Evolutionary conservation across 208 protist genomes (phyloP).

Genomic region (Trypanosoma melophagium): DNA sequence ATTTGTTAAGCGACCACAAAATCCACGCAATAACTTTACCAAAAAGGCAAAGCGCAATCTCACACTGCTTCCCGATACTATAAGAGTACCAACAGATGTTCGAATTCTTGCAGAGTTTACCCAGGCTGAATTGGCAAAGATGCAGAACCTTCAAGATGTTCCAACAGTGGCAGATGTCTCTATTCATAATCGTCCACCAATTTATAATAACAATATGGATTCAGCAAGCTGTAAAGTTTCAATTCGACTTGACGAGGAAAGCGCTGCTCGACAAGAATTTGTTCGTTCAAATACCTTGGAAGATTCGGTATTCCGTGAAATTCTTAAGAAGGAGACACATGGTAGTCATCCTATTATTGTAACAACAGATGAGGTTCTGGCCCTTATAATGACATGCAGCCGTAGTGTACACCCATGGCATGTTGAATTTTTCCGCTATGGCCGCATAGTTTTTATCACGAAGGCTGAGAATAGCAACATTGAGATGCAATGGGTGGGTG

Average conservation of each 20-base stretch:
- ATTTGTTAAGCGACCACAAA: slow-evolving; percentile 26
- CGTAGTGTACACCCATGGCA: slow-evolving; percentile 86
- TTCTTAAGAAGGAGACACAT: slow-evolving; percentile 40
- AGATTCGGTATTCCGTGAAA: slow-evolving; percentile 53
- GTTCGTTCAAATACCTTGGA: slow-evolving; percentile 41
- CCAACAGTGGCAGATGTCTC: slow-evolving; percentile 48
- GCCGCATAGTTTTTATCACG: slow-evolving; percentile 58
- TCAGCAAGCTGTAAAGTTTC: slow-evolving; percentile 40
- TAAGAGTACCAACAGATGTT: slow-evolving; percentile 34
- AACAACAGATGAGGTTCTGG: slow-evolving; percentile 80
- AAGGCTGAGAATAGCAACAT: slow-evolving; percentile 55
- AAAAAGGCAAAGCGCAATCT: slow-evolving; percentile 37
- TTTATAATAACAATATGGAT: slow-evolving; percentile 72
- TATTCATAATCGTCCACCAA: slow-evolving; percentile 49
- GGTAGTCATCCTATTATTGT: slow-evolving; percentile 56
- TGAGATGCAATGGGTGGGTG: slow-evolving; percentile 86
- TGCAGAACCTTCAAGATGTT: slow-evolving; percentile 22
- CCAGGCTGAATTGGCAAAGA: slow-evolving; percentile 42
- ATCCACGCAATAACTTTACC: slow-evolving; percentile 11
- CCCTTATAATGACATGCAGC: slow-evolving; percentile 76
- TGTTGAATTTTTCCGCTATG: slow-evolving; percentile 45
- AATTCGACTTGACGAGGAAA: slow-evolving; percentile 45
- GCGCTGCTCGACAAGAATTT: slow-evolving; percentile 19
- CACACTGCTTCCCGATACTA: slow-evolving; percentile 45
- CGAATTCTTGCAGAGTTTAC: slow-evolving; percentile 33